phyloP scores from a whole-genome alignment of 768 basidiomycete genomes.

The Lentinus tigrinus region DNA sequence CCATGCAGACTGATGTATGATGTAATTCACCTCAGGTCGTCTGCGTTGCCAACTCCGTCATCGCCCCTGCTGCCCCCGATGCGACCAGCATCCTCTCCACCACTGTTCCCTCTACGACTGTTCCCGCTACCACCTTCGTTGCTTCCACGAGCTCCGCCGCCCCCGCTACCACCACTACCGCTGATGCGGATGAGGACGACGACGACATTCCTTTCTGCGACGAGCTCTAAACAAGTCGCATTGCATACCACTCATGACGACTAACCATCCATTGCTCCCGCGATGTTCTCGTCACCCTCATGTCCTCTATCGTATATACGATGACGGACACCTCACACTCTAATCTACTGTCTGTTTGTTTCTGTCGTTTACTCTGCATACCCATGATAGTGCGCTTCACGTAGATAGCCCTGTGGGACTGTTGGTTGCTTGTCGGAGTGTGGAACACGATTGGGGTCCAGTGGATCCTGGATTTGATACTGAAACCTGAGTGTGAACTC shows the following conservation, averaged over 20 bases:
- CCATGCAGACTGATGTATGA: neutral
- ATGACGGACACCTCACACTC: neutral
- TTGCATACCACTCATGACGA: neutral
- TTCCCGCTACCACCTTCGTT: constrained; percentile 23
- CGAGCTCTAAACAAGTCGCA: constrained; percentile 36
- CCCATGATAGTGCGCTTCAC: neutral
- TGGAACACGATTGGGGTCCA: constrained; percentile 11
- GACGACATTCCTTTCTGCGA: constrained; percentile 53
- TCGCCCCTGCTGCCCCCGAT: constrained; percentile 38
- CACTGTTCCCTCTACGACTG: constrained; percentile 24
- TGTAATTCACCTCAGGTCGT: constrained; percentile 42
- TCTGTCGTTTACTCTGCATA: constrained; percentile 3
- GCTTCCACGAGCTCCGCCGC: constrained; percentile 31
- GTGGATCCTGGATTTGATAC: neutral
- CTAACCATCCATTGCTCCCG: neutral
- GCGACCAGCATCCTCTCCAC: constrained; percentile 4
- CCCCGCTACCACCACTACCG: constrained; percentile 5
- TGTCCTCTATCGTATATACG: neutral
- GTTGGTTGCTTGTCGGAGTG: constrained; percentile 8
- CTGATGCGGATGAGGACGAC: constrained; percentile 32
- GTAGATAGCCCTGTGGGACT: constrained; percentile 20
- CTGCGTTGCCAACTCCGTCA: constrained; percentile 43
- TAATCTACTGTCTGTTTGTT: neutral
- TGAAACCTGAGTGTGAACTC: too few relatives aligned
- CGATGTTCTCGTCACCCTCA: neutral